phyloP scores from a whole-genome alignment of 2,329 filamentous ascomycete species.

The Uncinocarpus reesii region DNA sequence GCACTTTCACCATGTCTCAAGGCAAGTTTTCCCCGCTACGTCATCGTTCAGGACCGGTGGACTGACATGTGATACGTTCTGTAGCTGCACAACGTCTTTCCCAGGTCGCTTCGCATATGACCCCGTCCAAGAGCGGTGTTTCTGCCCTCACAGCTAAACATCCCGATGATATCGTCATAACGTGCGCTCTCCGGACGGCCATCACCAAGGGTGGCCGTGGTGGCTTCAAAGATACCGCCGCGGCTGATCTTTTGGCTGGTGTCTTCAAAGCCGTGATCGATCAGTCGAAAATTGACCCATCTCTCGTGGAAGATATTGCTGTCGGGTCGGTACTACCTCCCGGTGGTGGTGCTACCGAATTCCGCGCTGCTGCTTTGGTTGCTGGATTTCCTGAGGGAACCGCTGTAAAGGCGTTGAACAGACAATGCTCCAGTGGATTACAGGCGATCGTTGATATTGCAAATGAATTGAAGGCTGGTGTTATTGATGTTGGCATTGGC shows the following conservation, averaged over 20 bases:
- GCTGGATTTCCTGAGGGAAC: conserved; percentile 81
- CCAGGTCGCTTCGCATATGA: conserved; percentile 49
- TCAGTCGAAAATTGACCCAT: conserved; percentile 79
- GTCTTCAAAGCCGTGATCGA: conserved; percentile 71
- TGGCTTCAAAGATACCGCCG: conserved; percentile 86
- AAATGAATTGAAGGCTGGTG: conserved; percentile 79
- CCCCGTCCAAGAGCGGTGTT: conserved; percentile 29
- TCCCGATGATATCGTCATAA: conserved; percentile 71
- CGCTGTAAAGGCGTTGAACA: conserved; percentile 79
- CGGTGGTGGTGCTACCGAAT: conserved; percentile 91
- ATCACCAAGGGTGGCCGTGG: conserved; percentile 91
- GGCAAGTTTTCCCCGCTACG: conserved; percentile 24
- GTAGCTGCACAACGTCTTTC: conserved; percentile 49
- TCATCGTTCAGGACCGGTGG: conserved; percentile 5
- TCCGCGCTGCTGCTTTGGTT: conserved; percentile 80
- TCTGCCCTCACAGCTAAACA: conserved; percentile 38
- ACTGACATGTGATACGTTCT: conserved; percentile 19
- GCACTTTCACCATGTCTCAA: conserved; percentile 33
- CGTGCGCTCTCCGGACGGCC: conserved; percentile 79
- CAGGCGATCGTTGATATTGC: conserved; percentile 91
- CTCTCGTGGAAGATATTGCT: conserved; percentile 79
- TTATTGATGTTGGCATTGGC: conserved; percentile 91
- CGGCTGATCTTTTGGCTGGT: conserved; percentile 73
- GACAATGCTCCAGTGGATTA: conserved; percentile 87
- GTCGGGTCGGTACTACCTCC: conserved; percentile 87